Conservation (phyloP, 2,329 filamentous ascomycete genomes). For the Curvularia eragrostidis region DNA sequence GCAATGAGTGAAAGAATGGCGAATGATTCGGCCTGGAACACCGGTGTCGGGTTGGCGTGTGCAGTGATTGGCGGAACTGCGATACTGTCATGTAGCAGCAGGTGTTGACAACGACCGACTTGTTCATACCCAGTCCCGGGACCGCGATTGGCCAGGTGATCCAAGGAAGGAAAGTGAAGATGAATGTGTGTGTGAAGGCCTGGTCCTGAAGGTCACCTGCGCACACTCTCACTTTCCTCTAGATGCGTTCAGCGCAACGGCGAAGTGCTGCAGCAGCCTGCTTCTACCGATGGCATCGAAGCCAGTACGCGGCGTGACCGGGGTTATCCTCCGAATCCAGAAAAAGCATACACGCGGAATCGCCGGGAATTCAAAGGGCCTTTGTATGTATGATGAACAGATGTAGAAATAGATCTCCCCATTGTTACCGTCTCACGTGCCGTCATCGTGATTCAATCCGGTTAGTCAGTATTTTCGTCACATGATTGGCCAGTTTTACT, state of each 20-base stretch:
- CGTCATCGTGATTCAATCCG: not conserved
- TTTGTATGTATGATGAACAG: conserved; percentile 8
- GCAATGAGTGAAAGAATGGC: conserved; percentile 16
- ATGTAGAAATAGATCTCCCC: conserved; percentile 14
- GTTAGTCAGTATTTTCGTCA: conserved; percentile 8
- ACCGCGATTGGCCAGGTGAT: not conserved
- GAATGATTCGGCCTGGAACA: conserved; percentile 5
- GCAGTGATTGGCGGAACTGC: conserved; percentile 10
- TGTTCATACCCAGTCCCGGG: not conserved
- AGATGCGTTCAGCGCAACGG: not conserved
- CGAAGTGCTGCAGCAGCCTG: conserved; percentile 9
- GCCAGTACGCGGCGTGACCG: conserved; percentile 3
- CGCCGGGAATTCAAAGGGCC: not conserved
- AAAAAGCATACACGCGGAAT: conserved; percentile 8
- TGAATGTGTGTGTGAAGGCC: not conserved
- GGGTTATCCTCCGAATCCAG: not conserved
- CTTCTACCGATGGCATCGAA: conserved; percentile 1
- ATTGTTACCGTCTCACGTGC: conserved; percentile 20
- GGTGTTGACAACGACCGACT: conserved; percentile 3
- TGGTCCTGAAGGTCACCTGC: conserved; percentile 1
- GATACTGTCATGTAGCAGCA: conserved; percentile 18
- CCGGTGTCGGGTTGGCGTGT: conserved; percentile 4
- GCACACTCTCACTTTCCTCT: conserved; percentile 1
- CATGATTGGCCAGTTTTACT: conserved; percentile 1
- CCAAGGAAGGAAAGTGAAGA: not conserved